Conservation (phyloP, 2,329 filamentous ascomycete genomes). For the Colletotrichum truncatum region DNA sequence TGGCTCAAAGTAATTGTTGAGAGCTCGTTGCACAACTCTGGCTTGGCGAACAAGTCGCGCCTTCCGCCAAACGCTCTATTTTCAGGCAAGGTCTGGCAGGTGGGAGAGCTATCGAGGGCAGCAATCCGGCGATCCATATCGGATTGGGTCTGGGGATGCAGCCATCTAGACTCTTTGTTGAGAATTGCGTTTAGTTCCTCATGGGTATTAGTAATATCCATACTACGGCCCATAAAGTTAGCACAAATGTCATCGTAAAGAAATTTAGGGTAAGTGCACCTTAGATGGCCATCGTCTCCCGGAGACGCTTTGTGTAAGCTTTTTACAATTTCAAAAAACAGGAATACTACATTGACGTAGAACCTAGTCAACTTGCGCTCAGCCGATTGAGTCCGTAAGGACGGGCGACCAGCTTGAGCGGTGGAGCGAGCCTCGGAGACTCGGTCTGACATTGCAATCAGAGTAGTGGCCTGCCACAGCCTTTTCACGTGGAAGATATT, state of each 20-base stretch:
- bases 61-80: no score
- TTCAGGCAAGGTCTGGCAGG: slow-evolving; percentile 34
- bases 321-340: slow-evolving; percentile 58
- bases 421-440: slow-evolving; percentile 40
- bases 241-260: slow-evolving; percentile 12
- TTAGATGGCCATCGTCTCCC: slow-evolving; percentile 29
- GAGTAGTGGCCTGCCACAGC: slow-evolving; percentile 15
- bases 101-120: slow-evolving; percentile 51
- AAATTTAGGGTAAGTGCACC: slow-evolving; percentile 3
- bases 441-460: slow-evolving; percentile 31
- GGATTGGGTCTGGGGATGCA: slow-evolving; percentile 58
- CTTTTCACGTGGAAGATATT: slow-evolving; percentile 10
- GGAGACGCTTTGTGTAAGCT: slow-evolving; percentile 52
- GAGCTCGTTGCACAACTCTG: no score
- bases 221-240: slow-evolving; percentile 44
- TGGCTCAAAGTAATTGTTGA: no score
- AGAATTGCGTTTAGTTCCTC: slow-evolving; percentile 65
- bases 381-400: slow-evolving; percentile 63
- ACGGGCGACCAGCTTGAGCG: slow-evolving; percentile 57
- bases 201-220: slow-evolving; percentile 68
- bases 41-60: not conserved
- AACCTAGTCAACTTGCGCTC: slow-evolving; percentile 63
- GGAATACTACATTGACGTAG: slow-evolving; percentile 65
- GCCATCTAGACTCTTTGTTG: slow-evolving; percentile 67
- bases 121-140: slow-evolving; percentile 62